These are phyloP conservation scores for Groenewaldozyma auringiensis DNA, from an alignment of 1,139 yeast species.

Conservation along the genomic window DNA sequence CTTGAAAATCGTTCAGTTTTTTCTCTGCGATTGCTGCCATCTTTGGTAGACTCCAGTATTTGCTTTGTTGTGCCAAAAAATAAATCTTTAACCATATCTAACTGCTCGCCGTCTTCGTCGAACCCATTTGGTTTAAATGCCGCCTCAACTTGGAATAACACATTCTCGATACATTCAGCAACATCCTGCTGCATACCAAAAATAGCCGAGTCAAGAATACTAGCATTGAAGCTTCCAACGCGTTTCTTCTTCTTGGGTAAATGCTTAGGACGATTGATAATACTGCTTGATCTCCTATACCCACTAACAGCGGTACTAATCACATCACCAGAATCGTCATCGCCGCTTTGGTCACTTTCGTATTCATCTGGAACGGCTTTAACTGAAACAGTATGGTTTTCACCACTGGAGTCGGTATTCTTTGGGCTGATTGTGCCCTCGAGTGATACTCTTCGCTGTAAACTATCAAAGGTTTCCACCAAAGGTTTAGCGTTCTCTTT, in stretches of 20 bases:
- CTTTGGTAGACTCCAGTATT: slow-evolving; percentile 35
- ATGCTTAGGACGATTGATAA: slow-evolving; percentile 4
- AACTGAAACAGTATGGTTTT: slow-evolving; percentile 1
- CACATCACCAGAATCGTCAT: no score
- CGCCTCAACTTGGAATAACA: slow-evolving; percentile 86
- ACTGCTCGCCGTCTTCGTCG: slow-evolving; percentile 66
- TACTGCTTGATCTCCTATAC: slow-evolving; percentile 1
- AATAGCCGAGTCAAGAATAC: slow-evolving; percentile 18
- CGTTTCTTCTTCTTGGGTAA: slow-evolving; percentile 14
- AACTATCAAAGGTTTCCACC: background rate
- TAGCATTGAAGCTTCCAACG: slow-evolving; percentile 10
- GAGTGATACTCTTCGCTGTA: background rate
- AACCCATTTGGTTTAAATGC: slow-evolving; percentile 67
- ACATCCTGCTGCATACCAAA: slow-evolving; percentile 95
- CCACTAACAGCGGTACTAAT: no score
- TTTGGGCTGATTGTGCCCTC: background rate
- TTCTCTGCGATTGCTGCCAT: slow-evolving; percentile 39
- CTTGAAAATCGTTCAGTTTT: slow-evolving; percentile 75
- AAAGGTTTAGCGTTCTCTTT: background rate
- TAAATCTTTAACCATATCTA: slow-evolving; percentile 65
- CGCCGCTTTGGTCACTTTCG: background rate
- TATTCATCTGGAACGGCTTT: background rate
- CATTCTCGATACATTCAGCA: slow-evolving; percentile 93
- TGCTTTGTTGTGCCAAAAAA: slow-evolving; percentile 73
- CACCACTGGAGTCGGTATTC: background rate